phyloP scores from a whole-genome alignment of 768 basidiomycete species.

The Termitomyces sp. region DNA sequence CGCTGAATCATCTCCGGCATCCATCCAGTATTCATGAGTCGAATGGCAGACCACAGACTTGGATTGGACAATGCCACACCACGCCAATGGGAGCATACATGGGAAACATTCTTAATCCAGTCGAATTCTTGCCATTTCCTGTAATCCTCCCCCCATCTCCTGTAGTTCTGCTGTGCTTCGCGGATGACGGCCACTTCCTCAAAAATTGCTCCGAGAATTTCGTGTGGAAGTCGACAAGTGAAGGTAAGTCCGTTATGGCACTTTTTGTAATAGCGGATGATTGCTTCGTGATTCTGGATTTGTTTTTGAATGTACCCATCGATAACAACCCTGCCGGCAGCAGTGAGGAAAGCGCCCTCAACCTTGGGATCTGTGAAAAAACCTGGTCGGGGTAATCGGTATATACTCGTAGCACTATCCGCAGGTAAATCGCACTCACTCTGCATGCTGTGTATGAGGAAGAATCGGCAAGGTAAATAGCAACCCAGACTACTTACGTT shows the following conservation, averaged over 20 bases:
- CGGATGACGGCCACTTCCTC: neutral
- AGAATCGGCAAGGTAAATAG: neutral
- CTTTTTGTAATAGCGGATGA: neutral
- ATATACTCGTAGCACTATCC: neutral
- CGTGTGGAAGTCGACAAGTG: slow-evolving; percentile 5
- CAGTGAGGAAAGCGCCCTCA: neutral
- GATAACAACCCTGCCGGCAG: slow-evolving; percentile 5
- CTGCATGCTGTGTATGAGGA: neutral
- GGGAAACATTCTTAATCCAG: slow-evolving; percentile 2
- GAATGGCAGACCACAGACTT: slow-evolving; percentile 2
- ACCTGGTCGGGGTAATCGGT: neutral
- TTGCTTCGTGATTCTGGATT: neutral
- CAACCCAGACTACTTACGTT: no score
- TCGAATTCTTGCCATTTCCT: neutral
- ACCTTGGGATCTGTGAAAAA: neutral
- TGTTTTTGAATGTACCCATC: neutral
- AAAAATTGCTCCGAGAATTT: slow-evolving; percentile 4
- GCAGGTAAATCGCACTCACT: neutral
- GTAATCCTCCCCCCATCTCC: neutral
- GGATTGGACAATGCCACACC: slow-evolving; percentile 1
- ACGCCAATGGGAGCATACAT: slow-evolving; percentile 10
- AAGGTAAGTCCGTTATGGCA: slow-evolving; percentile 4
- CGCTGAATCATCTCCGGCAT: slow-evolving; percentile 3
- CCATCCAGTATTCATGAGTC: slow-evolving; percentile 1
- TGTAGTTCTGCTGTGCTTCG: neutral